Evolutionary conservation across 2,329 filamentous ascomycete genomes (phyloP).

Genomic region (Pseudocercospora vitis): DNA sequence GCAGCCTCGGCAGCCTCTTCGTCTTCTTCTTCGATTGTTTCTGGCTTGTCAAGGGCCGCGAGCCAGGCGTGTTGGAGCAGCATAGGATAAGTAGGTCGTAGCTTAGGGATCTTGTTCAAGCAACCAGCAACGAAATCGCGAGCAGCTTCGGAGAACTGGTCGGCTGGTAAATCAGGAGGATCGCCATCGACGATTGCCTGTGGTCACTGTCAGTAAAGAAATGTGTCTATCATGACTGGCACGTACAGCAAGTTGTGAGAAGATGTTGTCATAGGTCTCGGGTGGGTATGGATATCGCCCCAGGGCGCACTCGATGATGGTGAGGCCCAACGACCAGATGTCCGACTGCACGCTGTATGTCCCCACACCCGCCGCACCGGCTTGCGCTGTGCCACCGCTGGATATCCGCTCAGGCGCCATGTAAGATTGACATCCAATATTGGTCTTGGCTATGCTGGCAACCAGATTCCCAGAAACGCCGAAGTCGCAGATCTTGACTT

Average conservation of each 20-base stretch:
- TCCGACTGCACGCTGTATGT: constrained; percentile 98
- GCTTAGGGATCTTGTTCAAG: constrained; percentile 86
- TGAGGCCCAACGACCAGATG: constrained; percentile 93
- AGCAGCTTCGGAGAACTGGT: constrained; percentile 75
- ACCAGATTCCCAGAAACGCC: constrained; percentile 95
- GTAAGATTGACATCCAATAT: constrained; percentile 98
- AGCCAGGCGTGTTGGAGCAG: constrained; percentile 90
- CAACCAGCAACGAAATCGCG: constrained; percentile 86
- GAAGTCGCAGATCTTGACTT: constrained; percentile 98
- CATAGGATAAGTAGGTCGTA: constrained; percentile 91
- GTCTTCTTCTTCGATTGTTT: constrained; percentile 69
- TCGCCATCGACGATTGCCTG: constrained; percentile 97
- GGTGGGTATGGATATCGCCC: constrained; percentile 95
- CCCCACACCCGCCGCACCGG: constrained; percentile 68
- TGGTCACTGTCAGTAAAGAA: constrained; percentile 14
- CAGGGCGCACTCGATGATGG: constrained; percentile 93
- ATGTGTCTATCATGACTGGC: constrained; percentile 9
- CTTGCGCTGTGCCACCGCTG: constrained; percentile 73
- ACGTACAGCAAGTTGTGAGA: constrained; percentile 93
- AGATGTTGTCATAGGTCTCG: constrained; percentile 97
- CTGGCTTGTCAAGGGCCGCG: constrained; percentile 69
- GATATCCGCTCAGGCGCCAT: constrained; percentile 98
- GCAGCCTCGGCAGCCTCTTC: constrained; percentile 55
- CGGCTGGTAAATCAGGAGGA: constrained; percentile 79
- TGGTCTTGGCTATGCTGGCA: constrained; percentile 95